Base-by-base conservation (phyloP, 2,329 filamentous ascomycete species). In the Neospermospora avenae region DNA sequence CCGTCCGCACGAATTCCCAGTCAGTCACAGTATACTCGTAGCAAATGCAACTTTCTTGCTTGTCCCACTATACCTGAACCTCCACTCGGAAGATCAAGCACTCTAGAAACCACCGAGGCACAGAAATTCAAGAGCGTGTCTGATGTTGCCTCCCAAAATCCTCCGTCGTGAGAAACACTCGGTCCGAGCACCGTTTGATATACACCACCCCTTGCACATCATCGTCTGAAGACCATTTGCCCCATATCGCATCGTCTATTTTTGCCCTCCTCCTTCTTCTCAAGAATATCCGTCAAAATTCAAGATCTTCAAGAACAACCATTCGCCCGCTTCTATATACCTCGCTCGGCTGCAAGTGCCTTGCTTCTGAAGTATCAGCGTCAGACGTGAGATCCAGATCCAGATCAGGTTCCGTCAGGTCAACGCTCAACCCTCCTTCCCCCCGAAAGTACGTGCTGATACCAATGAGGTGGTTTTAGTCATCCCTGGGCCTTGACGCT, bases 151-250 rank as follows among this genome's bases (percentile, higher is more conserved):
- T 31, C 14, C 22, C n/a, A 20, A 5, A n/a, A 13, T 1, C n/a
- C 25, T 31, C 6, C 16, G 11, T 13, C 22, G 6, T 3, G n/a
- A 11, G 14, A 31, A 35, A 14, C 39, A 28, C 8, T 14, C 16
- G 18, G 42, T 46, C 55, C 28, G 44, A 48, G 42, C n/a, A n/a
- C 55, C 20, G 41, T 57, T 54, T 54, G 51, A 41, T 54, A 22
- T 42, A 13, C 51, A 28, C 28, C 28, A 31, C 11, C 28, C 28
- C 28, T 5, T 31, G 22, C 39, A 41, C 14, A 31, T 54, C 7
- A 22, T 31, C 51, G 35, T 54, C 51, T 25, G 37, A 54, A 54
- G 7, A 22, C 34, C 31, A 18, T 8, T 20, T 39, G n/a, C 39
- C 20, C 35, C 35, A n/a, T 8, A 7, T 11, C 35, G 31, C 24